Evolutionary conservation across 441 rosid genomes (phyloP), one percentile per base, ranked within the genome.

Genomic region (Codiaeum variegatum): DNA sequence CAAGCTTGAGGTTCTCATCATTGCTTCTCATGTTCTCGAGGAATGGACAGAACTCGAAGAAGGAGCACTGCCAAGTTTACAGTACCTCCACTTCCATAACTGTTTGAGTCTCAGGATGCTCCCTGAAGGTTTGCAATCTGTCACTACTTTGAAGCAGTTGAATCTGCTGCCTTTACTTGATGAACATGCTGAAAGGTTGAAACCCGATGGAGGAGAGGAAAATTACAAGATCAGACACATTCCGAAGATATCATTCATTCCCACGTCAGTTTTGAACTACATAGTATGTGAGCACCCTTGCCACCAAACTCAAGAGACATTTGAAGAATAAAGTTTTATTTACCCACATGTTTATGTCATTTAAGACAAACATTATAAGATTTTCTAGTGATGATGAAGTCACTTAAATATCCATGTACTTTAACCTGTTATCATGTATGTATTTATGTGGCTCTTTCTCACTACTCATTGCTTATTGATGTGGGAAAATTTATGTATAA

Each of bases 31-130:
- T 29, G 74, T 70, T 47, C 78, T 83, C 26, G 81, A 83, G 73
- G 83, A 80, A 59, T 78, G 80, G 85, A 78, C 80, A 62, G 85
- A 85, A 69, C 63, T 83, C 62, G 83, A 83, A 78, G 80, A 83
- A 26, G 86, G 83, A 80, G 86, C 84, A 47, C 70, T 81, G 24
- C 84, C 84, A 34, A 78, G 81, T 60, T 74, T 85, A 73, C 68
- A 70, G 23, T 74, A 67, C 54, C 85, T 85, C 72, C 78, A 71
- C 34, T 32, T 81, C 44, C 88, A 78, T 52, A 76, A 73, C 68
- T 83, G 86, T 71, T 59, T 28, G 66, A 13, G 52, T 21, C 73
- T 78, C 54, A 78, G 76, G 73, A 81, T 78, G 83, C 84, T 81
- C 55, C 84, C 82, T 12, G 88, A 85, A 70, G 85, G 84, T 24